These are phyloP conservation scores for Aurifilum marmelostoma DNA, from an alignment of 2,329 filamentous ascomycete genomes.

Conservation along the genomic window DNA sequence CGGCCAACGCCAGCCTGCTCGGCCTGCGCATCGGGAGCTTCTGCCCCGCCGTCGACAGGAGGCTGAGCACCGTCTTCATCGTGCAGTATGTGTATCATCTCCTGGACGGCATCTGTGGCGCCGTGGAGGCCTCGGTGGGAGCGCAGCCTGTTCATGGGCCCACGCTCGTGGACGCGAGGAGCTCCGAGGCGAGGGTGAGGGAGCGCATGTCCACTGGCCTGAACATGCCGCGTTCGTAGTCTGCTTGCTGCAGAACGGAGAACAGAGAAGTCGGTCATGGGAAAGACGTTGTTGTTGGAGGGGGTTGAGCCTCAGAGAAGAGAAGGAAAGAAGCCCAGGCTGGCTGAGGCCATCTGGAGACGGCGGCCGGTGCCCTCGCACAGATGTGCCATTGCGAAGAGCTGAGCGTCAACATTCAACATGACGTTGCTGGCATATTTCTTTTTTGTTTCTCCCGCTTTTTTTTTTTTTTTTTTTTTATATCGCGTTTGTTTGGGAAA, in stretches of 20 bases:
- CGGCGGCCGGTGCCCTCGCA: background rate
- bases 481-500: background rate
- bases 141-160: background rate
- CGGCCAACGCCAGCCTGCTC: background rate
- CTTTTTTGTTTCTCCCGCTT: too few species aligned
- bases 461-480: background rate
- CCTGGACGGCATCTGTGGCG: slow-evolving; percentile 1
- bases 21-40: slow-evolving; percentile 12
- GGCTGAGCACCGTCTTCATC: background rate
- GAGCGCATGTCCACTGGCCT: slow-evolving; percentile 2
- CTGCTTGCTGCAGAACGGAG: background rate
- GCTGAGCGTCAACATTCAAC: slow-evolving; percentile 11
- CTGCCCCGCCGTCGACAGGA: slow-evolving; percentile 9
- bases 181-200: background rate
- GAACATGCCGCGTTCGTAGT: background rate
- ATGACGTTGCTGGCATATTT: slow-evolving; percentile 2
- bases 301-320: too few species aligned
- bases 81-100: slow-evolving; percentile 2
- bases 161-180: slow-evolving; percentile 7
- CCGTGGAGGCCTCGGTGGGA: background rate
- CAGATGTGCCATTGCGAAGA: background rate
- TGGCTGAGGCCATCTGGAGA: background rate
- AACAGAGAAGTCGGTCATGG: too few species aligned
- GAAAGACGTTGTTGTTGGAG: too few species aligned
- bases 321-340: background rate